phyloP scores from a whole-genome alignment of 805 yeast species.

The Saitoella complicata region DNA sequence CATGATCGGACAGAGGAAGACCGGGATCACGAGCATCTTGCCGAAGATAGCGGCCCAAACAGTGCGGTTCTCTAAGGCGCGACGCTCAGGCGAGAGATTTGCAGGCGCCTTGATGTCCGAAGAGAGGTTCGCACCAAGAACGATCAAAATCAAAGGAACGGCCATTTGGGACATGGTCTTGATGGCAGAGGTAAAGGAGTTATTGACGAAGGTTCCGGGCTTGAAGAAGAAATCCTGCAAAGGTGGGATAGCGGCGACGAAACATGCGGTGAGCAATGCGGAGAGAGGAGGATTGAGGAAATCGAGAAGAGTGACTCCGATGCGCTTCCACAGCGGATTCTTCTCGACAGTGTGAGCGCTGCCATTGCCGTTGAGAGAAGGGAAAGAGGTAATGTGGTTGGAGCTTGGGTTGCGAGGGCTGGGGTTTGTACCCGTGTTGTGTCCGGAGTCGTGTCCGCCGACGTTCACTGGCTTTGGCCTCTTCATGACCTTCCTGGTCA shows the following conservation, averaged over 20 bases:
- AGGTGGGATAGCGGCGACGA: slow-evolving; percentile 41
- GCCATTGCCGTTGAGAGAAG: no score
- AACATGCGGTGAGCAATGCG: slow-evolving; percentile 42
- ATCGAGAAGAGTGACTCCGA: slow-evolving; percentile 13
- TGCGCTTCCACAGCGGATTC: not conserved
- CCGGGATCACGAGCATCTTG: slow-evolving; percentile 45
- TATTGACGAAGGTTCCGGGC: slow-evolving; percentile 30
- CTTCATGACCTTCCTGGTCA: no score
- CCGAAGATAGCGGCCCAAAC: slow-evolving; percentile 37
- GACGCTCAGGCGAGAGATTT: slow-evolving; percentile 9
- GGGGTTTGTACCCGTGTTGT: no score
- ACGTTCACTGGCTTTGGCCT: no score
- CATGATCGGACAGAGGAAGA: slow-evolving; percentile 37
- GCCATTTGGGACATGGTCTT: slow-evolving; percentile 41
- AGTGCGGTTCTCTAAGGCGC: slow-evolving; percentile 27
- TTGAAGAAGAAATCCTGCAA: slow-evolving; percentile 32
- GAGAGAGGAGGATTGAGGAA: slow-evolving; percentile 55
- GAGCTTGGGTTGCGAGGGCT: no score
- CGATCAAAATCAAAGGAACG: slow-evolving; percentile 44
- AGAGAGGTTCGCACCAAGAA: slow-evolving; percentile 43
- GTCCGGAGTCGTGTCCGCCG: no score
- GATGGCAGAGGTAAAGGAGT: slow-evolving; percentile 37
- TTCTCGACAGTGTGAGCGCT: no score
- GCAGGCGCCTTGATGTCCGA: slow-evolving; percentile 30
- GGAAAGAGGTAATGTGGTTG: no score